phyloP scores from a whole-genome alignment of 352 stramenopile genomes.

The Pythium utonaiense region DNA sequence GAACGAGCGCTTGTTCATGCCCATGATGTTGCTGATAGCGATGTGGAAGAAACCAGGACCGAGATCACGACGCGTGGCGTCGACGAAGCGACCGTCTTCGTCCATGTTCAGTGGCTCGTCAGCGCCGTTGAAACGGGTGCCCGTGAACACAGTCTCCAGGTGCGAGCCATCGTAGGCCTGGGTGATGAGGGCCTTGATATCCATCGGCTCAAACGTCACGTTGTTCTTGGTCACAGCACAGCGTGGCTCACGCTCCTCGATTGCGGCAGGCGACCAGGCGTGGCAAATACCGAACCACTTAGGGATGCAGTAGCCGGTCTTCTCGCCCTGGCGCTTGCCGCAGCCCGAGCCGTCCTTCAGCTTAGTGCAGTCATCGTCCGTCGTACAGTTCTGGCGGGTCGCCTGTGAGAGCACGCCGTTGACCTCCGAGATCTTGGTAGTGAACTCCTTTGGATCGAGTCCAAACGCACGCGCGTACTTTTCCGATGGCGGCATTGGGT shows the following conservation, averaged over 20 bases:
- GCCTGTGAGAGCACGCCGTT: slow-evolving; percentile 9
- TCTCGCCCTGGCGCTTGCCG: slow-evolving; percentile 1
- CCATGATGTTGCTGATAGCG: slow-evolving; percentile 39
- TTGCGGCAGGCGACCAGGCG: slow-evolving; percentile 8
- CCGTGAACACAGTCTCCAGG: slow-evolving; percentile 40
- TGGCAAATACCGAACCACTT: slow-evolving; percentile 15
- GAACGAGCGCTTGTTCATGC: slow-evolving; percentile 33
- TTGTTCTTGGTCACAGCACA: slow-evolving; percentile 36
- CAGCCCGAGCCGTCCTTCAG: slow-evolving; percentile 1
- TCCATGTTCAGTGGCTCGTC: slow-evolving; percentile 25
- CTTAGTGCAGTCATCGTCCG: neutral
- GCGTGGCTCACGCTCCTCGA: slow-evolving; percentile 1
- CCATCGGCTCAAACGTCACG: slow-evolving; percentile 18
- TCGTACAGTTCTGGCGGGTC: neutral
- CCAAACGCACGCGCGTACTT: slow-evolving; percentile 26
- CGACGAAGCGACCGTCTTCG: slow-evolving; percentile 41
- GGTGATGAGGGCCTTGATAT: slow-evolving; percentile 21
- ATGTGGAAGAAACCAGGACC: slow-evolving; percentile 38
- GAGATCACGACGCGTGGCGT: slow-evolving; percentile 37
- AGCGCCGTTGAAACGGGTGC: slow-evolving; percentile 30
- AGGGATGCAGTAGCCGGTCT: slow-evolving; percentile 9
- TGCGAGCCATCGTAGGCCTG: slow-evolving; percentile 16
- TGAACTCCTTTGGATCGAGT: slow-evolving; percentile 16
- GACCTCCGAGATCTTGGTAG: slow-evolving; percentile 16
- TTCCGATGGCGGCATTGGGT: slow-evolving; percentile 16